Conservation (phyloP, 495 filamentous ascomycete genomes). For the Hyaloscypha finlandica region DNA sequence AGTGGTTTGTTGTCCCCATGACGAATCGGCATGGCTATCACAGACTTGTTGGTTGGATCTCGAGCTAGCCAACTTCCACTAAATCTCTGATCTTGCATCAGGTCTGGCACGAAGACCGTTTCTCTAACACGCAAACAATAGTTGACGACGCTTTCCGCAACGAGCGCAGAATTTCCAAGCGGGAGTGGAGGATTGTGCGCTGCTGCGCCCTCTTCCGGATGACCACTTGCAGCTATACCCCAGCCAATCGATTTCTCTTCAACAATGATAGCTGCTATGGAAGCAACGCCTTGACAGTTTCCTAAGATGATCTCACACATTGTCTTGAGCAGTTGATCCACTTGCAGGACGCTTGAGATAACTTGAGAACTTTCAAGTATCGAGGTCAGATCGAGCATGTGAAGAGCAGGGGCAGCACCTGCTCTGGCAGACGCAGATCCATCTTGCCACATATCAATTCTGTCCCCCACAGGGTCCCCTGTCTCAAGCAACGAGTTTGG, state of each 20-base stretch:
- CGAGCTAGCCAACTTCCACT: conserved; percentile 65
- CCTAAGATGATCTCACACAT: conserved; percentile 90
- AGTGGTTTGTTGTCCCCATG: conserved; percentile 64
- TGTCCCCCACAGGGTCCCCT: conserved; percentile 55
- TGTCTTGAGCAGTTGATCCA: conserved; percentile 79
- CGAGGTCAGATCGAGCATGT: conserved; percentile 84
- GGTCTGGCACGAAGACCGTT: conserved; percentile 77
- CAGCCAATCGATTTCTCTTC: conserved; percentile 64
- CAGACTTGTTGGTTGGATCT: conserved; percentile 69
- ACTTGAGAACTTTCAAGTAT: conserved; percentile 88
- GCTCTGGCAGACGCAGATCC: conserved; percentile 42
- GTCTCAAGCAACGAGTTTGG: conserved; percentile 43
- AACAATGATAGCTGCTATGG: conserved; percentile 74
- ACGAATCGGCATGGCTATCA: conserved; percentile 83
- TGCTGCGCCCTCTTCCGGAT: conserved; percentile 64
- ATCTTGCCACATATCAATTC: conserved; percentile 65
- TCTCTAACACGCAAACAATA: conserved; percentile 85
- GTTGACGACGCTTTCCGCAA: conserved; percentile 77
- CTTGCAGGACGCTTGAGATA: conserved; percentile 82
- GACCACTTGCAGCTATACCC: conserved; percentile 74
- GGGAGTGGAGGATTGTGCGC: conserved; percentile 63
- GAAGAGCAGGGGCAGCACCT: conserved; percentile 54
- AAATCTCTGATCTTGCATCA: conserved; percentile 83
- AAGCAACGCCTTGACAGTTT: conserved; percentile 75
- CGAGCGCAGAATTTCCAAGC: conserved; percentile 58